These are phyloP conservation scores for Teratosphaeriaceae sp. DNA, from an alignment of 2,329 filamentous ascomycete species.

Conservation along the genomic window DNA sequence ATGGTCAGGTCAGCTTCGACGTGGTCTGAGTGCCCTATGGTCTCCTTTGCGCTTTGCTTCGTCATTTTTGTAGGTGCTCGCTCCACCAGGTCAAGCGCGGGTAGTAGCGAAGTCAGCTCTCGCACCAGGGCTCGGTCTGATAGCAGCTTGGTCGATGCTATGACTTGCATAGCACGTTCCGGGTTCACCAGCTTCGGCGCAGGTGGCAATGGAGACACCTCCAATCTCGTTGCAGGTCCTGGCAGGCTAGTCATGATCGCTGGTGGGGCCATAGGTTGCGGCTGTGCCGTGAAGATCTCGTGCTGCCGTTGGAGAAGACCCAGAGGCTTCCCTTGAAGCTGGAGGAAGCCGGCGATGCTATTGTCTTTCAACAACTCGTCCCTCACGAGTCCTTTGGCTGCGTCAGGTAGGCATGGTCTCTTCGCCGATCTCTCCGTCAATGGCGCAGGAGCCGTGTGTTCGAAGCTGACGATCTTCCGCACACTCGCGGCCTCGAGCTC, in stretches of 20 bases:
- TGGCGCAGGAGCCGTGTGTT: background rate
- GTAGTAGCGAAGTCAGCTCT: constrained; percentile 45
- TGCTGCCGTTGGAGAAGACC: no score
- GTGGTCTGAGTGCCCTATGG: background rate
- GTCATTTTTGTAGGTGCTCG: constrained; percentile 39
- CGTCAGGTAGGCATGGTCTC: constrained; percentile 1
- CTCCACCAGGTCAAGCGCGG: constrained; percentile 50
- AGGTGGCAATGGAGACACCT: background rate
- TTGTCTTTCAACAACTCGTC: constrained; percentile 7
- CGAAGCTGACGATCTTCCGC: background rate
- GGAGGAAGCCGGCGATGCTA: constrained; percentile 10
- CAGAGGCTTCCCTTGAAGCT: constrained; percentile 9
- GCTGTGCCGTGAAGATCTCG: background rate
- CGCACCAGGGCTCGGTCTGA: constrained; percentile 43
- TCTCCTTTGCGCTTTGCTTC: constrained; percentile 1
- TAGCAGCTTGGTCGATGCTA: constrained; percentile 47
- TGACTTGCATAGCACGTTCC: constrained; percentile 33
- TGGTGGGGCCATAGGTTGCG: constrained; percentile 6
- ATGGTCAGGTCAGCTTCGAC: constrained; percentile 66
- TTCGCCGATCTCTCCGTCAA: background rate
- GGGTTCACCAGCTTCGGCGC: constrained; percentile 8
- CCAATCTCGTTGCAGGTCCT: background rate
- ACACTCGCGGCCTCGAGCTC: constrained; percentile 15
- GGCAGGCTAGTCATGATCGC: constrained; percentile 10
- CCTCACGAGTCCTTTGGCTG: background rate